Conservation (phyloP, 148 eudicot genomes). For the Rhododendron henanense region DNA sequence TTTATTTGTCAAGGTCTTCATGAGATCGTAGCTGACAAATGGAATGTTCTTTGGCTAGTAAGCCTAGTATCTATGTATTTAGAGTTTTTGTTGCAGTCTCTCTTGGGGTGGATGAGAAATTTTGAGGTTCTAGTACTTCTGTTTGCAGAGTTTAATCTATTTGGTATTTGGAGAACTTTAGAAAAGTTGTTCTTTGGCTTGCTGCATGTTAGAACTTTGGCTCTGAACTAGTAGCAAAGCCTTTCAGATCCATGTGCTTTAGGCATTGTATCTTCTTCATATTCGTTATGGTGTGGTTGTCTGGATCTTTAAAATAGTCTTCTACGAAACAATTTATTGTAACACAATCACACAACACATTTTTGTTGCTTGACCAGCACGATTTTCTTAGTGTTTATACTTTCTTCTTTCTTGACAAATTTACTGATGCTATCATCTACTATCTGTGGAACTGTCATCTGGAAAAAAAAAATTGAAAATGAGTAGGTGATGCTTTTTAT, state of each 20-base stretch:
- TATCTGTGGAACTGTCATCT: not conserved
- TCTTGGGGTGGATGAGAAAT: not conserved
- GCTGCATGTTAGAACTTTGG: not conserved
- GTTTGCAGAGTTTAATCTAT: not conserved
- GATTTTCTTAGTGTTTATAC: not conserved
- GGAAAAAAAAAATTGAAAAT: not conserved
- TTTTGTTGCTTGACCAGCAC: not conserved
- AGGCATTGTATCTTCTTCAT: not conserved
- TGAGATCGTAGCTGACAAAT: not conserved
- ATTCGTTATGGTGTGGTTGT: not conserved
- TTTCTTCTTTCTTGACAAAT: not conserved
- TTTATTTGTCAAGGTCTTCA: not conserved
- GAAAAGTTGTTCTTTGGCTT: not conserved
- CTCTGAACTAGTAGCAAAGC: not conserved
- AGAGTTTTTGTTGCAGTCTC: not conserved
- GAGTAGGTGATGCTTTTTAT: constrained; percentile 72
- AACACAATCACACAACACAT: not conserved
- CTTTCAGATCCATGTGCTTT: not conserved
- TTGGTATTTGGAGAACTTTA: not conserved
- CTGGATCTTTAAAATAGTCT: not conserved
- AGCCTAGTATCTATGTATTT: not conserved
- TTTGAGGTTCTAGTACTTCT: not conserved
- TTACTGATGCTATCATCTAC: not conserved
- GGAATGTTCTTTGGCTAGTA: not conserved
- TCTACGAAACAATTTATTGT: not conserved